Base-by-base conservation (phyloP, 495 filamentous ascomycete species). In the Daldinia bambusicola region DNA sequence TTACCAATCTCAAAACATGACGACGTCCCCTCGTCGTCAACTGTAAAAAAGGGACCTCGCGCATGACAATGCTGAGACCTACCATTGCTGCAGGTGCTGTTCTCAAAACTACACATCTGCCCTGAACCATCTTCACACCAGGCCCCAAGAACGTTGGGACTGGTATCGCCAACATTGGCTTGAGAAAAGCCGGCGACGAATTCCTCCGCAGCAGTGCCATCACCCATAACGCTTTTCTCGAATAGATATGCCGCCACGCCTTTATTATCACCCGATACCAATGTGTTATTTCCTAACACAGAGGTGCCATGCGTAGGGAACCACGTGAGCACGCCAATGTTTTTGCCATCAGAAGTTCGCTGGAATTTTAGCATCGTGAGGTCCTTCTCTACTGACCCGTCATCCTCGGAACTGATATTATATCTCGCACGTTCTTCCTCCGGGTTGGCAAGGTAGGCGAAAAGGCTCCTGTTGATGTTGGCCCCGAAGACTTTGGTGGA, bases 101-200 rank as follows among this genome's bases (percentile, higher is more conserved):
- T 91, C 63, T 89, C 81, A 64, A 93, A 92, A 60, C 82, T 88
- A 75, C 92, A 95, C 77, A 84, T 80, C 63, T 88, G 75, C 1
- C 89, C 89, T 10, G 91, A 87, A 9, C 89, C 89, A 74, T 95
- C 92, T 75, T 95, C 91, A 69, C 92, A 94, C 83, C 89, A 91
- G 12, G 92, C 91, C 1, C 95, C 95, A 4, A 92, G 86, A 4
- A 95, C 87, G 74, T 98, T 99, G 1, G 95, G 95, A 38, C 89
- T 91, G 0, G 93, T 97, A 71, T 99, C 95, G 4, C 95, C 95
- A 34, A 98, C 94, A 74, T 92, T 98, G 0, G 95, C 89, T 78
- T 98, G 95, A 0, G 94, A 96, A 77, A 99, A 99, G 10, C 93
- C 95, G 2, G 96, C 93, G 16, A 99, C 91, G 68, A 94, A 97